Conservation (phyloP, 1,139 yeast genomes). For the Candida freyschussii region DNA sequence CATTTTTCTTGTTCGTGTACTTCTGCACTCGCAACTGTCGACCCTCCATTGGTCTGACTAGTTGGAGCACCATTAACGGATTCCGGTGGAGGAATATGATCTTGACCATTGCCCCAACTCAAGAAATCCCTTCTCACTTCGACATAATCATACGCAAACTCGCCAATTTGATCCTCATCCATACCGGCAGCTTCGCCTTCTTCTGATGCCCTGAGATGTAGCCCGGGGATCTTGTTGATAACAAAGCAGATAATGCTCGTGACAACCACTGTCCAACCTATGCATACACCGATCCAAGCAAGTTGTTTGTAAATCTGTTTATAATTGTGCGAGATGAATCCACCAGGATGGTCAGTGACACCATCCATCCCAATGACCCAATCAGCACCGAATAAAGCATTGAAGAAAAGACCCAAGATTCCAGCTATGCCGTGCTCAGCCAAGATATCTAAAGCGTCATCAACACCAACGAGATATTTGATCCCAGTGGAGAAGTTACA, state of each 20-base stretch:
- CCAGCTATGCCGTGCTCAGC: conserved; percentile 99
- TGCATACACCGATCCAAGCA: conserved; percentile 71
- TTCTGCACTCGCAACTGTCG: no score
- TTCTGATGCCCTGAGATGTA: conserved; percentile 73
- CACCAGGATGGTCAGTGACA: conserved; percentile 76
- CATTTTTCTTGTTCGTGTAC: no score
- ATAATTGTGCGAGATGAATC: conserved; percentile 89
- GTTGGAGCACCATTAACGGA: no score
- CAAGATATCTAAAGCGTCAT: conserved; percentile 89
- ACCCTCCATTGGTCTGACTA: conserved; percentile 1
- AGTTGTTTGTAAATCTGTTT: conserved; percentile 87
- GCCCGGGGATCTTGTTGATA: conserved; percentile 76
- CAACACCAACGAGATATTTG: conserved; percentile 76
- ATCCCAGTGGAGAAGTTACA: conserved; percentile 90
- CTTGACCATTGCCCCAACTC: conserved; percentile 46
- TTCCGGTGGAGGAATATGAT: neutral
- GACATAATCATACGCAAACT: conserved; percentile 95
- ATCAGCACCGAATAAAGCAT: conserved; percentile 81
- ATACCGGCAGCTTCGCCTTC: conserved; percentile 85
- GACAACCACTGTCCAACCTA: conserved; percentile 72
- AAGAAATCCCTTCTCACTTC: conserved; percentile 93
- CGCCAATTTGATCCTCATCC: conserved; percentile 97
- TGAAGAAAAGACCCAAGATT: conserved; percentile 77
- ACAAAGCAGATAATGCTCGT: conserved; percentile 74
- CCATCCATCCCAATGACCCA: conserved; percentile 90